Evolutionary conservation across 1,139 yeast genomes (phyloP).

Genomic region (Geotrichum cucujoidarum): DNA sequence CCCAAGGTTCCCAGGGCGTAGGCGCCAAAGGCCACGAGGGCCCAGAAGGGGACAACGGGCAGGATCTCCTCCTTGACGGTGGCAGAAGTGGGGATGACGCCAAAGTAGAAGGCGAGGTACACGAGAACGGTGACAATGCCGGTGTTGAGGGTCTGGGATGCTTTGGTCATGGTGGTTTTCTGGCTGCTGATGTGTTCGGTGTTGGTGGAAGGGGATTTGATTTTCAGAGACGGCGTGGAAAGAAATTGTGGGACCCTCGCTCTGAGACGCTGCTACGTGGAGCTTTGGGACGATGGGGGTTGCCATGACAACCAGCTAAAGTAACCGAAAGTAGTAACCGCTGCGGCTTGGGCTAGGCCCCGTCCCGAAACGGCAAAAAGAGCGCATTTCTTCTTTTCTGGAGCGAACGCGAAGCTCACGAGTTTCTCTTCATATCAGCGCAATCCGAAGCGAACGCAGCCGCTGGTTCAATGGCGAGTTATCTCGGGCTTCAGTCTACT

Average conservation of each 20-base stretch:
- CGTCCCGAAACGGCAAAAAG: too few relatives aligned
- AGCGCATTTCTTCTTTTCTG: too few relatives aligned
- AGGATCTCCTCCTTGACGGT: slow-evolving; percentile 50
- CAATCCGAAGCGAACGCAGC: too few relatives aligned
- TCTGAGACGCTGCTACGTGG: slow-evolving; percentile 13
- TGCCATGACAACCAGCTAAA: slow-evolving; percentile 8
- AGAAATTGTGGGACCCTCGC: background rate
- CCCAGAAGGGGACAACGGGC: slow-evolving; percentile 72
- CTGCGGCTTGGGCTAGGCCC: too few relatives aligned
- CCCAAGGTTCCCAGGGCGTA: slow-evolving; percentile 71
- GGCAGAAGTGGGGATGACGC: slow-evolving; percentile 54
- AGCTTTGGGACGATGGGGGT: slow-evolving; percentile 1
- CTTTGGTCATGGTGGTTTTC: slow-evolving; percentile 57
- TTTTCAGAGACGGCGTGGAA: background rate
- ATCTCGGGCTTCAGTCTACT: too few relatives aligned
- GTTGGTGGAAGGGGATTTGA: background rate
- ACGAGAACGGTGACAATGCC: slow-evolving; percentile 44
- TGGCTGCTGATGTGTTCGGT: background rate
- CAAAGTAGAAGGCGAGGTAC: slow-evolving; percentile 51
- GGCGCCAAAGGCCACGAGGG: slow-evolving; percentile 62
- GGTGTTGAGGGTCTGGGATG: slow-evolving; percentile 54
- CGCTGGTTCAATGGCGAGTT: too few relatives aligned
- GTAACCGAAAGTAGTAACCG: too few relatives aligned
- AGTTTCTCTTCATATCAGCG: too few relatives aligned
- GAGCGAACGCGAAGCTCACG: too few relatives aligned